Evolutionary conservation across 495 filamentous ascomycete genomes (phyloP), one percentile per base, ranked within the genome.

Genomic region (Tuber indicum): DNA sequence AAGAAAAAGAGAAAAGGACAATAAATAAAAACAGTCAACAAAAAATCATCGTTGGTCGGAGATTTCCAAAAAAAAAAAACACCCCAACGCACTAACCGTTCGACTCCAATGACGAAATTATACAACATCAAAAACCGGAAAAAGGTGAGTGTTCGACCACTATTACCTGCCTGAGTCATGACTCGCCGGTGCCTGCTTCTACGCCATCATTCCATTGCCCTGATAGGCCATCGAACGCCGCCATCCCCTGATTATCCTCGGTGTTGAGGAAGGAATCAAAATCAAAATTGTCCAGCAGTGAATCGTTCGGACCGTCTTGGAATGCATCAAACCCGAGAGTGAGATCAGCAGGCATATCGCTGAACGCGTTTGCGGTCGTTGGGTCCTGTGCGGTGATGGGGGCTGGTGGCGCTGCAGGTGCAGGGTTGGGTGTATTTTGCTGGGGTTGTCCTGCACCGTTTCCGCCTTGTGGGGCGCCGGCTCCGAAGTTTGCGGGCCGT

Each of bases 241-340:
- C 88, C 46, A 85, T 85, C 49, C 85, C 84, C 21, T 83, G 85
- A 41, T 86, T 86, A 75, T 88, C 87, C 76, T 90, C 89, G 16
- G 88, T 90, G 77, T 90, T 90, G 72, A 98, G 86, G 89, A 98
- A 98, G 0, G 92, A 93, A 84, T 98, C 95, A 84, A 98, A 98
- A 84, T 98, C 95, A 80, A 98, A 98, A 81, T 92, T 92, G 82
- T 93, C 91, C 72, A 98, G 86, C n/a, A 96, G 91, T 83, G 94
- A 88, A 70, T 86, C 86, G 44, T 87, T 89, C 74, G 89, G 82
- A 92, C 87, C 69, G 84, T 88, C 84, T 87, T 87, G 66, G 83
- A 74, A 73, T 75, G 76, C 79, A 26, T 4, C 12, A 74, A 79
- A 80, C 78, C 77, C 47, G 72, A 79, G 42, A 26, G 75, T 73